Conservation (phyloP, 192 early-diverging fungal species). For the Podila verticillata region DNA sequence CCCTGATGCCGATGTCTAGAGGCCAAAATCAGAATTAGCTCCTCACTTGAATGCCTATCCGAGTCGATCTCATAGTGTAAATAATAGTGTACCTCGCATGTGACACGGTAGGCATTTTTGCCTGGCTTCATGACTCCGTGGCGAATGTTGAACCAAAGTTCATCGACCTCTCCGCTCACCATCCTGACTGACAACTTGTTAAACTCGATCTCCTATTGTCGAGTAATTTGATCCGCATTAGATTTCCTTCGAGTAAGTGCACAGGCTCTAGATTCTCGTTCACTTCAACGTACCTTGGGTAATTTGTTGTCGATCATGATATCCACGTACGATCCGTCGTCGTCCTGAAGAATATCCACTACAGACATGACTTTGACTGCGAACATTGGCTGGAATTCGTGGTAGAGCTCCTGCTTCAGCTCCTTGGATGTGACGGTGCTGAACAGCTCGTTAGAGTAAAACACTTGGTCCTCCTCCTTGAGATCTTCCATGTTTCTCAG, state of each 20-base stretch:
- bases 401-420: constrained; percentile 51
- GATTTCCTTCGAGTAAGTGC: background rate
- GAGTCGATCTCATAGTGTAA: background rate
- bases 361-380: constrained; percentile 58
- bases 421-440: constrained; percentile 34
- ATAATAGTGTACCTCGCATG: constrained; percentile 54
- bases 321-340: constrained; percentile 62
- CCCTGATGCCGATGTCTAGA: constrained; percentile 65
- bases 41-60: too few relatives aligned
- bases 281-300: constrained; percentile 57
- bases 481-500: constrained; percentile 60
- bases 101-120: constrained; percentile 58
- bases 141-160: constrained; percentile 58
- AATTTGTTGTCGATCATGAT: constrained; percentile 65
- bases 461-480: constrained; percentile 50
- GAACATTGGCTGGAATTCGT: constrained; percentile 66
- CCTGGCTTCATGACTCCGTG: constrained; percentile 61
- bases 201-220: constrained; percentile 49
- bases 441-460: constrained; percentile 62
- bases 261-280: too few relatives aligned
- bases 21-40: background rate
- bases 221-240: background rate
- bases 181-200: constrained; percentile 58
- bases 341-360: constrained; percentile 66
- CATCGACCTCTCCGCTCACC: constrained; percentile 62